A percentile compares a stretch with the other conserved stretches of the same genome.
These are phyloP conservation scores for Drechmeria coniospora DNA, from an alignment of 2,329 filamentous ascomycete genomes.

Conservation along the genomic window DNA sequence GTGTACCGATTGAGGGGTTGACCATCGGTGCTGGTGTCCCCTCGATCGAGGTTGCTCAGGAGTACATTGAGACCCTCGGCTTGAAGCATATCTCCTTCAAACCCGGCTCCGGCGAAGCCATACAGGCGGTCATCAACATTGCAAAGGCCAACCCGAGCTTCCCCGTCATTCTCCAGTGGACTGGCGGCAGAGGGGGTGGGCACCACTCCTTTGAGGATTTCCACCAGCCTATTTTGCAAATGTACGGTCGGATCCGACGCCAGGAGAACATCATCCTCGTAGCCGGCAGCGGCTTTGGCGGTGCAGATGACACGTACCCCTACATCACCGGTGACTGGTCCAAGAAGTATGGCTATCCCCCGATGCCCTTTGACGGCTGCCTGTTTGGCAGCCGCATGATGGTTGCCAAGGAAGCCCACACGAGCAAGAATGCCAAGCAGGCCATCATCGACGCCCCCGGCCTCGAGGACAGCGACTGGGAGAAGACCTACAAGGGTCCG, in stretches of 20 bases:
- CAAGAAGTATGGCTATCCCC: constrained; percentile 69
- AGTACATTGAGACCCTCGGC: constrained; percentile 85
- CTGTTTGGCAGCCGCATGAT: constrained; percentile 88
- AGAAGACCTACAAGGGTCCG: constrained; percentile 81
- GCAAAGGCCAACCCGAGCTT: constrained; percentile 88
- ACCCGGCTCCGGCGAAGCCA: constrained; percentile 75
- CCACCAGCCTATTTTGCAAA: constrained; percentile 77
- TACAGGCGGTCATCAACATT: constrained; percentile 82
- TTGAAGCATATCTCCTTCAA: constrained; percentile 93
- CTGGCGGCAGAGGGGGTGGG: constrained; percentile 80
- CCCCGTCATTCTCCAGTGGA: constrained; percentile 91
- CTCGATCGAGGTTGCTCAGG: constrained; percentile 81
- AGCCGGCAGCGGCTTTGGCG: constrained; percentile 83
- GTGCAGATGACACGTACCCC: constrained; percentile 78
- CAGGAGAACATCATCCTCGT: constrained; percentile 78
- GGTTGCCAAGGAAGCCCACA: constrained; percentile 85
- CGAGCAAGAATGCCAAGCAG: constrained; percentile 74
- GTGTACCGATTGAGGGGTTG: constrained; percentile 79
- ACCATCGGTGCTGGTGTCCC: constrained; percentile 90
- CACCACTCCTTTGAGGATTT: constrained; percentile 95
- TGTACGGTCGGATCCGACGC: constrained; percentile 79
- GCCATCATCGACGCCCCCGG: constrained; percentile 78
- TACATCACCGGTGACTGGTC: constrained; percentile 86
- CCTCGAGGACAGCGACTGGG: constrained; percentile 71
- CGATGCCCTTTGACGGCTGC: constrained; percentile 89